phyloP scores from a whole-genome alignment of 345 rosid genomes.

The Boechera divaricarpa region DNA sequence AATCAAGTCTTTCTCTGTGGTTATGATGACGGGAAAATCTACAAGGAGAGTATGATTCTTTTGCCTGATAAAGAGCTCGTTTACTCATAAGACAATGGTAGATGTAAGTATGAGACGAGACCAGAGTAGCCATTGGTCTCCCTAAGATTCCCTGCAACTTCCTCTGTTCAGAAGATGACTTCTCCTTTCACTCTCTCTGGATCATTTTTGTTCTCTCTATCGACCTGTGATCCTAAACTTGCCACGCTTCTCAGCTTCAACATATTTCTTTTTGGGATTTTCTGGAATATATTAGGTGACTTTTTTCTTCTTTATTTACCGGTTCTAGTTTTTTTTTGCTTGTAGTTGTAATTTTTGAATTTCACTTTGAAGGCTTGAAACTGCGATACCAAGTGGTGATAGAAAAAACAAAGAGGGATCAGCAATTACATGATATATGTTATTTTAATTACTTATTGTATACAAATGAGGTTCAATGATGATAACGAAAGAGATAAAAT shows the following conservation, averaged over 20 bases:
- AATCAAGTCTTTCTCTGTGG: slow-evolving; percentile 15
- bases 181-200: slow-evolving; percentile 27
- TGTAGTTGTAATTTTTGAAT: neutral
- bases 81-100: slow-evolving; percentile 36
- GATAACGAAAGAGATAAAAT: slow-evolving; percentile 6
- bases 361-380: neutral
- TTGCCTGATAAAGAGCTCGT: slow-evolving; percentile 16
- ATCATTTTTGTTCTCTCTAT: slow-evolving; percentile 1
- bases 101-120: slow-evolving; percentile 44
- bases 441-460: slow-evolving; percentile 5
- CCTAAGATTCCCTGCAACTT: slow-evolving; percentile 14
- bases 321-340: neutral
- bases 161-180: slow-evolving; percentile 29
- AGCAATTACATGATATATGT: neutral
- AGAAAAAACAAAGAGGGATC: neutral
- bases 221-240: slow-evolving; percentile 41
- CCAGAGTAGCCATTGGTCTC: slow-evolving; percentile 55
- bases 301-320: slow-evolving; percentile 3
- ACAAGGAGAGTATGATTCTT: slow-evolving; percentile 20
- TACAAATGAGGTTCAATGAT: slow-evolving; percentile 20
- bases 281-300: neutral
- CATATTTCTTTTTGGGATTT: neutral
- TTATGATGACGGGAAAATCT: slow-evolving; percentile 40
- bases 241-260: slow-evolving; percentile 50
- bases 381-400: neutral